A percentile compares a stretch with the other conserved stretches of the same genome.
These are phyloP conservation scores for Fomitopsis serialis DNA, from an alignment of 768 basidiomycete genomes.

Conservation along the genomic window DNA sequence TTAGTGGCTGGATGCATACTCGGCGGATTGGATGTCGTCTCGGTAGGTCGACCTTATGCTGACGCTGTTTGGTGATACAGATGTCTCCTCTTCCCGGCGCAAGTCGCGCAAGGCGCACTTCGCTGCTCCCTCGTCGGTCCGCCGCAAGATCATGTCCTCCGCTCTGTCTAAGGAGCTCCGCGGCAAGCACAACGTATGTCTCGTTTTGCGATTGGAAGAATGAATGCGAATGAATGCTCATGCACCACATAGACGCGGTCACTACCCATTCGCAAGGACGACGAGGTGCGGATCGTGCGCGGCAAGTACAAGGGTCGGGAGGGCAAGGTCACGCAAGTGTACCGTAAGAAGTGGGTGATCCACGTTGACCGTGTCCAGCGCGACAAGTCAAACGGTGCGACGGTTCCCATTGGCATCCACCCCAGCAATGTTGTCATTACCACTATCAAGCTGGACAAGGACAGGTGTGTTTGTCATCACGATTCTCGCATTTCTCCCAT, in stretches of 20 bases:
- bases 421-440: conserved; percentile 96
- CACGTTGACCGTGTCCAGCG: conserved; percentile 97
- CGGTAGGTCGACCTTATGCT: conserved; percentile 6
- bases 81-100: conserved; percentile 90
- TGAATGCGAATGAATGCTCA: too few relatives aligned
- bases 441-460: conserved; percentile 89
- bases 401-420: conserved; percentile 91
- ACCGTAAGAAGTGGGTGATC: conserved; percentile 99
- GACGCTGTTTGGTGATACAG: conserved; percentile 39
- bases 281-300: conserved; percentile 94
- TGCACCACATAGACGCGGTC: conserved; percentile 63
- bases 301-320: conserved; percentile 99
- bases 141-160: conserved; percentile 98
- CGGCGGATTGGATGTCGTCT: conserved; percentile 36
- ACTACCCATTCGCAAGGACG: conserved; percentile 94
- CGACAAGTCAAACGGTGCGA: conserved; percentile 96
- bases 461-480: conserved; percentile 49
- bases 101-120: conserved; percentile 99
- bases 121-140: conserved; percentile 87
- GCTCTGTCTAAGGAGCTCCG: conserved; percentile 94
- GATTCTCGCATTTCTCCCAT: not conserved
- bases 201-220: not conserved
- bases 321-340: conserved; percentile 96
- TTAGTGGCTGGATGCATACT: conserved; percentile 51
- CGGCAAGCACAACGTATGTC: conserved; percentile 77